phyloP scores from a whole-genome alignment of 208 protist genomes.

The Crithidia fasciculata region DNA sequence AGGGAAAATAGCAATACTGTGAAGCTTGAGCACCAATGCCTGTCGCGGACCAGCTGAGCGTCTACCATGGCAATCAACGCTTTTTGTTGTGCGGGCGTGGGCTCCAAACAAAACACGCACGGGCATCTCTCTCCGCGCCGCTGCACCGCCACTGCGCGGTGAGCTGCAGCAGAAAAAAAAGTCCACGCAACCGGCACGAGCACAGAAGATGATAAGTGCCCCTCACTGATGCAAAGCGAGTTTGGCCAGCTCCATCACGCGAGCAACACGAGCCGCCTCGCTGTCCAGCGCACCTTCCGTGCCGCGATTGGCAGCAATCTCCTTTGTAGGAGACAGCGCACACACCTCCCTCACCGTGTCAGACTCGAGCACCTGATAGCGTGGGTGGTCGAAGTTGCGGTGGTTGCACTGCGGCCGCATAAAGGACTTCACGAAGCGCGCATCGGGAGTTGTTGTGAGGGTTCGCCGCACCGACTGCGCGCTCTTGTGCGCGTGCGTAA shows the following conservation, averaged over 20 bases:
- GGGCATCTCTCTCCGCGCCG: too few species aligned
- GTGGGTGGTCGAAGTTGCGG: constrained; percentile 46
- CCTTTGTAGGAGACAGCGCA: not conserved
- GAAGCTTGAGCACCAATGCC: too few species aligned
- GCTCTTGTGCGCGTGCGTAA: constrained; percentile 8
- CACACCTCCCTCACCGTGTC: constrained; percentile 17
- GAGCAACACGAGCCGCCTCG: not conserved
- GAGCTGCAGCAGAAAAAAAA: not conserved
- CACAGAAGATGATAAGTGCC: not conserved
- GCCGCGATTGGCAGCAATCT: not conserved
- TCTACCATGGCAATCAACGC: too few species aligned
- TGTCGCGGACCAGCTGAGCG: too few species aligned
- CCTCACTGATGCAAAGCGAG: constrained; percentile 3
- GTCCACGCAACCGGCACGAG: not conserved
- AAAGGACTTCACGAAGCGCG: constrained; percentile 44
- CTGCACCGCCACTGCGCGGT: too few species aligned
- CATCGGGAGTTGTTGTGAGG: constrained; percentile 36
- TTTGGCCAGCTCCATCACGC: constrained; percentile 27
- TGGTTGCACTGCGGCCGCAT: constrained; percentile 63
- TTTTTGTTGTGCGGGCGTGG: too few species aligned
- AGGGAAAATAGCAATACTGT: too few species aligned
- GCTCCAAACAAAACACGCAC: too few species aligned
- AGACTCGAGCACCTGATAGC: constrained; percentile 20
- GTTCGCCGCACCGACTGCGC: constrained; percentile 26
- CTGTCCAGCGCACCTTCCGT: not conserved